phyloP scores from a whole-genome alignment of 2,329 filamentous ascomycete species.

The Lizonia empirigonia region DNA sequence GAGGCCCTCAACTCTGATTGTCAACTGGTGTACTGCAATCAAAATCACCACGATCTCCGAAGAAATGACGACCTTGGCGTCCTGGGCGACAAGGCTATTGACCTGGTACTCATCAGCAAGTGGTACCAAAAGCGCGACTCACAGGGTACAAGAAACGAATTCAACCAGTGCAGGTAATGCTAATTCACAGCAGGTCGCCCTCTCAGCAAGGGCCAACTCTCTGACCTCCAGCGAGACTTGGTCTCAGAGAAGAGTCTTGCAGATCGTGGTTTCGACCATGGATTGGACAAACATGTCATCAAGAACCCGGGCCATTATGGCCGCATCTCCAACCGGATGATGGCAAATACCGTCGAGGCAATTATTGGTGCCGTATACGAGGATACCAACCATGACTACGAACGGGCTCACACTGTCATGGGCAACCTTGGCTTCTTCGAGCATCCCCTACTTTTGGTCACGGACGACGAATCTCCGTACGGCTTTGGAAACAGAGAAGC shows the following conservation, averaged over 20 bases:
- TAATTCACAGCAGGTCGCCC: background rate
- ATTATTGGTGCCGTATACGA: background rate
- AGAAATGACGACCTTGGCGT: constrained; percentile 22
- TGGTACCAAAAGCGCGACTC: constrained; percentile 18
- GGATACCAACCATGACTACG: background rate
- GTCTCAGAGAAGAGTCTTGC: background rate
- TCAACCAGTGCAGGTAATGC: background rate
- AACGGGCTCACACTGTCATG: background rate
- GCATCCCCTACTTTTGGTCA: background rate
- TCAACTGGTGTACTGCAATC: background rate
- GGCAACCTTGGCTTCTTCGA: background rate
- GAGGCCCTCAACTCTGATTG: constrained; percentile 12
- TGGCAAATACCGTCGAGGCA: constrained; percentile 4
- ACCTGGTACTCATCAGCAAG: constrained; percentile 9
- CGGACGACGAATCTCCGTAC: background rate
- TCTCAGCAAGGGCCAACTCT: background rate
- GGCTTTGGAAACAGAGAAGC: too few species aligned
- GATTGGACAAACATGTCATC: background rate
- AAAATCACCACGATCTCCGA: background rate
- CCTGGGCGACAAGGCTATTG: constrained; percentile 16
- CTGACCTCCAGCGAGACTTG: background rate
- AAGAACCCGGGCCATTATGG: background rate
- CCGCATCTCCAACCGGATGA: background rate
- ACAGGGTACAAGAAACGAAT: constrained; percentile 1
- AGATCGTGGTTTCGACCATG: background rate